These are phyloP conservation scores for Hypoxylon sp. DNA, from an alignment of 2,329 filamentous ascomycete genomes.

Conservation along the genomic window DNA sequence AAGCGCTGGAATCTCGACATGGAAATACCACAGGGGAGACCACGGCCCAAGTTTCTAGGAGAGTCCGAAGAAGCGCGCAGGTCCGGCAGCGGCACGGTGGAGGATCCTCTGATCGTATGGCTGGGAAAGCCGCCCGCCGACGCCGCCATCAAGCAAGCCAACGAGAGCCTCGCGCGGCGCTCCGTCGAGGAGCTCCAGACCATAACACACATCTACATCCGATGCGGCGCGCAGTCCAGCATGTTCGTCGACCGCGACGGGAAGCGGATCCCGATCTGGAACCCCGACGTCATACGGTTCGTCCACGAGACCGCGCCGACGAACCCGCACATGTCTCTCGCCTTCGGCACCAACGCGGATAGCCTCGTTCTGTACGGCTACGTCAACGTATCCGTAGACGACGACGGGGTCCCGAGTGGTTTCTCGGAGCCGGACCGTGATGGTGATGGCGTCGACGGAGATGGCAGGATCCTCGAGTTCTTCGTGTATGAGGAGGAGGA, in stretches of 20 bases:
- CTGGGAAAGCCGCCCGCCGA: constrained; percentile 9
- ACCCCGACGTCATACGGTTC: constrained; percentile 22
- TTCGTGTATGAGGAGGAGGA: constrained; percentile 10
- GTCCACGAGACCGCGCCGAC: not conserved
- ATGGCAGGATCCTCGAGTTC: constrained; percentile 24
- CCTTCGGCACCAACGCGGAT: constrained; percentile 18
- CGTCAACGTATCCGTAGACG: constrained; percentile 17
- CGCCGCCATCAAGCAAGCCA: constrained; percentile 2
- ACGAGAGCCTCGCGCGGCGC: constrained; percentile 8
- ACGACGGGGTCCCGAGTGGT: constrained; percentile 9
- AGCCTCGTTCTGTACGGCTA: constrained; percentile 26
- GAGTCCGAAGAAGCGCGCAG: constrained; percentile 1
- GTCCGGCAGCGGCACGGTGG: constrained; percentile 15
- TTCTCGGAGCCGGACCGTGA: constrained; percentile 6
- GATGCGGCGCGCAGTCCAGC: constrained; percentile 8
- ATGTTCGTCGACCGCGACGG: constrained; percentile 28
- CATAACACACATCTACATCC: constrained; percentile 32
- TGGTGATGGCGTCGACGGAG: constrained; percentile 8
- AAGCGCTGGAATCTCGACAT: constrained; percentile 17
- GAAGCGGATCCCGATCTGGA: constrained; percentile 19
- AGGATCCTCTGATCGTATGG: constrained; percentile 25
- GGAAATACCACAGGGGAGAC: constrained; percentile 22
- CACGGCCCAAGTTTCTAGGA: constrained; percentile 11
- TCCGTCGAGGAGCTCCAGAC: not conserved
- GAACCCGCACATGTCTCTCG: constrained; percentile 22